Base-by-base conservation (phyloP, 1,284 basidiomycete genomes). In the Boletus holoroseus region DNA sequence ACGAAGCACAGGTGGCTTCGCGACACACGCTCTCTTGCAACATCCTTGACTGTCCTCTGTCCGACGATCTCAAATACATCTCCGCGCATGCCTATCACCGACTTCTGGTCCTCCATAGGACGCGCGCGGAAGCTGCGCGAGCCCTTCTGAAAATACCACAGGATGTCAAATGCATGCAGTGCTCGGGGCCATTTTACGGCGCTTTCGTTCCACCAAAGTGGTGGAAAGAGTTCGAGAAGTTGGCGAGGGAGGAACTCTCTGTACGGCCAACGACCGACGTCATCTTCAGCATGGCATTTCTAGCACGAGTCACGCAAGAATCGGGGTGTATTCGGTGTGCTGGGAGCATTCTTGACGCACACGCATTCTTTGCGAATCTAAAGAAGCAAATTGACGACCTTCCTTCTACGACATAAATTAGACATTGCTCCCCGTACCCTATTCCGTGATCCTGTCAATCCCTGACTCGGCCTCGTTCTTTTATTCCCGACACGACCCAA, bases 51-150 rank as follows among this genome's bases (percentile, higher is more conserved):
- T 72, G 69, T 18, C 76, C 76, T 1, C 69, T 81, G 1, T 76
- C 72, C 43, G 77, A 82, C n/a, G 85, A 85, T 57, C 74, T 87
- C 50, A 79, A 78, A 58, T 70, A 76, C 62, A 81, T 86, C 62
- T 73, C 79, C 2, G 84, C 81, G 22, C 79, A 76, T 58, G 75
- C 81, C 20, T 86, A 85, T 57, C 79, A 81, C 60, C 78, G 76
- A 13, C 76, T 88, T 31, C 71, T 85, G 26, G 69, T 76, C 18
- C 72, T 87, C 6, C 85, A 85, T 58, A 75, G 72, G 32, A 68
- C 63, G 9, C 81, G 83, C 6, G 71, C 74, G 1, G 62, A 69
- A 7, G 75, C 75, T 4, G 80, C 79, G 5, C 68, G 71, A 47
- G 71, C 70, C 22, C 65, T 81, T 34, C 60, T 86, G 13, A 67